Evolutionary conservation across 352 stramenopile species (phyloP), one percentile per base, ranked within the genome.

Genomic region (Phytophthora pini): DNA sequence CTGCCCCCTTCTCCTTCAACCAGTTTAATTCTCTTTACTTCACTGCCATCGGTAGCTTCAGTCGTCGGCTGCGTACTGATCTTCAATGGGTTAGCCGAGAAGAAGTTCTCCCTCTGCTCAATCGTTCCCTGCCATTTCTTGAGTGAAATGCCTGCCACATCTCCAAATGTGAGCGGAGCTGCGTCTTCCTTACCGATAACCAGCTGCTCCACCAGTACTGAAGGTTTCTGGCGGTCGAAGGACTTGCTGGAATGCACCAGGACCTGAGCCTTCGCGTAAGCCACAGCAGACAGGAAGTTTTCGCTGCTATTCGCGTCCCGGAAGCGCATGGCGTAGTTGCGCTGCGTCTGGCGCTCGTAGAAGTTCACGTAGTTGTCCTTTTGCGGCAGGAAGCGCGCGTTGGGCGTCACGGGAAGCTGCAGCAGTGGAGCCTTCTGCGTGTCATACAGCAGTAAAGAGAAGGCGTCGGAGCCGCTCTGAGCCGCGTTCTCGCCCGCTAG

Each of bases 271-370:
- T 88, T 89, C 7, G 74, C 53, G 29, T 81, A 76, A 29, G 82
- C 82, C 3, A 87, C 72, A 1, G 82, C 80, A 4, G 57, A 53
- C 0, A 92, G 70, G 61, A 92, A 92, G 6, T 50, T 55, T 11
- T 64, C 58, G 39, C 76, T 66, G 6, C 63, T 60, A 8, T 38
- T 41, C 0, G 70, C 72, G 56, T 92, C 86, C 26, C 84, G 82
- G 63, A 94, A 94, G 41, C 84, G 83, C 83, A 94, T 87, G 20
- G 86, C 84, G 65, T 77, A 94, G 68, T 89, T 87, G 13, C 74
- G 56, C 53, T 89, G 79, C 44, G 65, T 61, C 17, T 73, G 50
- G 17, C 57, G 56, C 34, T 86, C 77, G 51, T 85, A 81, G 52
- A 92, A 89, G 61, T 86, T 86, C 11, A 90, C 80, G 62, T 94